A percentile compares a stretch with the other conserved stretches of the same genome.
These are phyloP conservation scores for Endothia cerciana DNA, from an alignment of 2,329 filamentous ascomycete species.

Conservation along the genomic window DNA sequence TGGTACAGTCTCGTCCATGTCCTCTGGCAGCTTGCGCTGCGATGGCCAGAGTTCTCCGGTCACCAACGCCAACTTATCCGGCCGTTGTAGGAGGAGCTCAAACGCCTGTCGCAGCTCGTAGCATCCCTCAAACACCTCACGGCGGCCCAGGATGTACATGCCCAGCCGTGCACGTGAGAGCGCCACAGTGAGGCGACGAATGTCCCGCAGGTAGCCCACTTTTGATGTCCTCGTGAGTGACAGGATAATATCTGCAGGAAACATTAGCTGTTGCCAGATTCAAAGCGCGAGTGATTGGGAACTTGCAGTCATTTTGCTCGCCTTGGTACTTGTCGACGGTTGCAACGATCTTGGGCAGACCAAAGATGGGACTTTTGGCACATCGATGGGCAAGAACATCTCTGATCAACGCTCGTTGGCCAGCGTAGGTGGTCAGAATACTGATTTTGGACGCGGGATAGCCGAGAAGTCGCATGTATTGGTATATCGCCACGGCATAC, in stretches of 20 bases:
- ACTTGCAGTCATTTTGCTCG: constrained; percentile 97
- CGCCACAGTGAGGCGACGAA: constrained; percentile 91
- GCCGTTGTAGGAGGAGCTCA: constrained; percentile 73
- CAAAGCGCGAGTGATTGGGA: constrained; percentile 11
- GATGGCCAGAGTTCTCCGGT: constrained; percentile 87
- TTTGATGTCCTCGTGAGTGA: constrained; percentile 87
- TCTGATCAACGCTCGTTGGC: constrained; percentile 83
- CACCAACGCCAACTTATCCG: constrained; percentile 79
- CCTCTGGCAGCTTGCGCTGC: constrained; percentile 52
- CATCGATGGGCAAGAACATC: constrained; percentile 87
- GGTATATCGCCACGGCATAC: constrained; percentile 92
- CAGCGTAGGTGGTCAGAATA: constrained; percentile 92
- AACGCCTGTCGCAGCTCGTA: constrained; percentile 89
- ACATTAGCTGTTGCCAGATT: constrained; percentile 21
- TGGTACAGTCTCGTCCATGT: constrained; percentile 52
- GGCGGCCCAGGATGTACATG: constrained; percentile 87
- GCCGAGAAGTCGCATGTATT: constrained; percentile 95
- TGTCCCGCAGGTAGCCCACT: constrained; percentile 90
- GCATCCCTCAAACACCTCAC: constrained; percentile 85
- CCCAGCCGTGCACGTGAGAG: constrained; percentile 90
- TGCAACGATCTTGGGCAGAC: constrained; percentile 84
- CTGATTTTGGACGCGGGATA: constrained; percentile 84
- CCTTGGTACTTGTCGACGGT: constrained; percentile 99
- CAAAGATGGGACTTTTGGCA: constrained; percentile 81
- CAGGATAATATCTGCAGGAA: constrained; percentile 78